These are phyloP conservation scores for Zostera marina DNA, from an alignment of 116 monocot species.

Conservation along the genomic window DNA sequence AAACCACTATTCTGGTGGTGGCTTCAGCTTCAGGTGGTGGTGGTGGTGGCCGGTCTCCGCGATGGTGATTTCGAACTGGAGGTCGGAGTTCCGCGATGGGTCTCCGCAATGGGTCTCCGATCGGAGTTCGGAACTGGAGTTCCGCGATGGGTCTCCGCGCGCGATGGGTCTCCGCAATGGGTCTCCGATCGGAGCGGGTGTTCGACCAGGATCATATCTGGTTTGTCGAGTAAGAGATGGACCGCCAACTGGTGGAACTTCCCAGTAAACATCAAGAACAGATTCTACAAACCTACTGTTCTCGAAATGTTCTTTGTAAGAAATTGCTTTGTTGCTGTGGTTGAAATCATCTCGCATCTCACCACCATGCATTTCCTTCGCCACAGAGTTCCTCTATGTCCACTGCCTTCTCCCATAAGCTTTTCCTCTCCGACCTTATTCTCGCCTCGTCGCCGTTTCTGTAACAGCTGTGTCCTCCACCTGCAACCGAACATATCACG, in stretches of 20 bases:
- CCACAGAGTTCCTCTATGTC: constrained; percentile 85
- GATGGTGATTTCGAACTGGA: constrained; percentile 43
- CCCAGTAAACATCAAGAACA: constrained; percentile 75
- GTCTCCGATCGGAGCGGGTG: constrained; percentile 55
- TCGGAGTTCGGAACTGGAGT: no score
- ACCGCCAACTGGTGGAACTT: constrained; percentile 75
- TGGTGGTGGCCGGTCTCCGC: no score
- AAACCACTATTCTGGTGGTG: no score
- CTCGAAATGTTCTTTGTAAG: constrained; percentile 75
- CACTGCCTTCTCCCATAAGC: no score
- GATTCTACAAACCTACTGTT: constrained; percentile 86
- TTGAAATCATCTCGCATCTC: constrained; percentile 81
- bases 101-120: no score
- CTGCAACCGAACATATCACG: no score
- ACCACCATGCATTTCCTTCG: constrained; percentile 71
- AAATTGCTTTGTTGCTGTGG: constrained; percentile 60
- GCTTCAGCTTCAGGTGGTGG: no score
- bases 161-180: no score
- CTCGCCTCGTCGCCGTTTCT: constrained; percentile 78
- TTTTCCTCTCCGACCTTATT: no score
- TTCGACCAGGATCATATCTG: constrained; percentile 78
- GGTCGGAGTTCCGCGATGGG: no score
- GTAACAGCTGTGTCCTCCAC: constrained; percentile 94
- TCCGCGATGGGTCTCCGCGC: no score
- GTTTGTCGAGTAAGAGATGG: constrained; percentile 84